phyloP scores from a whole-genome alignment of 2,329 filamentous ascomycete genomes.

The Neofusicoccum cordaticola region DNA sequence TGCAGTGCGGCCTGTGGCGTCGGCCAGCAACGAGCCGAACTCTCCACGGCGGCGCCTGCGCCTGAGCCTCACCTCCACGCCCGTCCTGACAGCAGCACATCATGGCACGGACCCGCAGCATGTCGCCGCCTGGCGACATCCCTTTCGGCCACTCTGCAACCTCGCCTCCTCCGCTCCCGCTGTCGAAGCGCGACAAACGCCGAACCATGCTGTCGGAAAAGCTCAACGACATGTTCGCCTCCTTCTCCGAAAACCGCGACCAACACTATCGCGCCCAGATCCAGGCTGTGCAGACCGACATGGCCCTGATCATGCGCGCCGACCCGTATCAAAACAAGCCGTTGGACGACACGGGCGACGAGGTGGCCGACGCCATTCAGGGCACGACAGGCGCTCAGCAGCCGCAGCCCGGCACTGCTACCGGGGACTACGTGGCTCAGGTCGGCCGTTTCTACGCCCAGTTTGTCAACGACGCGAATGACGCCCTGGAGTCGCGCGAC shows the following conservation, averaged over 20 bases:
- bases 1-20: background rate
- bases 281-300: constrained; percentile 87
- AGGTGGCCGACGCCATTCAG: constrained; percentile 61
- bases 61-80: background rate
- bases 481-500: constrained; percentile 83
- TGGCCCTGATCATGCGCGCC: constrained; percentile 78
- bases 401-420: constrained; percentile 49
- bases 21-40: background rate
- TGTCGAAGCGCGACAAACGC: constrained; percentile 87
- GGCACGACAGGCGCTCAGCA: constrained; percentile 42
- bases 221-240: constrained; percentile 70
- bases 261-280: constrained; percentile 84
- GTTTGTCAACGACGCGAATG: constrained; percentile 83
- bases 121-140: constrained; percentile 35
- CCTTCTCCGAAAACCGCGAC: constrained; percentile 78
- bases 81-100: background rate
- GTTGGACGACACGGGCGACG: constrained; percentile 63
- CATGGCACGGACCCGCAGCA: constrained; percentile 40
- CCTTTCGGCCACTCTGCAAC: constrained; percentile 36
- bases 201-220: constrained; percentile 79
- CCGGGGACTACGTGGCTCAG: constrained; percentile 63
- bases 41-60: background rate
- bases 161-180: constrained; percentile 55
- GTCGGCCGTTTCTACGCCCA: constrained; percentile 80
- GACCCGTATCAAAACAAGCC: constrained; percentile 74